Percentiles rank a stretch among this genome's conserved stretches.
These are phyloP conservation scores for Boletus rubescentipes DNA, from an alignment of 768 basidiomycete genomes.

Conservation along the genomic window DNA sequence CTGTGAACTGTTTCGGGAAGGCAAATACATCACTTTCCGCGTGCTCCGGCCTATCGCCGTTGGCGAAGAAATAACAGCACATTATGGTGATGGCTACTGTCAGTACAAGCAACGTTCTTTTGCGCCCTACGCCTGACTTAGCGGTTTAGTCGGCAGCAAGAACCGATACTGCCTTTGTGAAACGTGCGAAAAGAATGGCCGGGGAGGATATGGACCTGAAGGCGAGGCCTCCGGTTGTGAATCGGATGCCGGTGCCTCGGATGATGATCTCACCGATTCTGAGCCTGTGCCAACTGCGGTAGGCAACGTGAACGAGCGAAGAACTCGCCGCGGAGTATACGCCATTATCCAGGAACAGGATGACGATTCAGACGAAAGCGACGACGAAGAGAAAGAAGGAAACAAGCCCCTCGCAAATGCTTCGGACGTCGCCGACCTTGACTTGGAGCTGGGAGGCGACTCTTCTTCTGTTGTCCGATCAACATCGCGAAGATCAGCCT, in stretches of 20 bases:
- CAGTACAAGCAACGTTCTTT: conserved; percentile 37
- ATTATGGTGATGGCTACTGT: conserved; percentile 92
- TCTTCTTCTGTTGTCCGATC: conserved; percentile 22
- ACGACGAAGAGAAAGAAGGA: conserved; percentile 51
- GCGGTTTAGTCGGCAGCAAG: conserved; percentile 55
- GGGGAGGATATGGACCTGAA: conserved; percentile 68
- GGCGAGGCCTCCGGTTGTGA: conserved; percentile 48
- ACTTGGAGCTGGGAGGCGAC: conserved; percentile 48
- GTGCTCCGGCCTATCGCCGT: conserved; percentile 73
- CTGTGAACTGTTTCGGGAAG: conserved; percentile 85
- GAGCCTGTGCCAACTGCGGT: conserved; percentile 49
- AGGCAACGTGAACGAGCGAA: conserved; percentile 72
- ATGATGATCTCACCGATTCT: conserved; percentile 33
- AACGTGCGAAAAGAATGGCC: conserved; percentile 75
- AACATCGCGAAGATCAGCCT: conserved; percentile 26
- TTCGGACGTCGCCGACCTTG: conserved; percentile 47
- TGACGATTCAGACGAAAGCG: conserved; percentile 61
- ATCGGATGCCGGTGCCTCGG: conserved; percentile 43
- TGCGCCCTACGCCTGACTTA: conserved; percentile 30
- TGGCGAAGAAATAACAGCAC: conserved; percentile 87
- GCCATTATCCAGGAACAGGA: conserved; percentile 61
- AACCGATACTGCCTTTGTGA: conserved; percentile 82
- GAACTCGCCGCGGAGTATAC: conserved; percentile 82
- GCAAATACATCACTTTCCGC: conserved; percentile 86
- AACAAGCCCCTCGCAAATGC: conserved; percentile 48